Evolutionary conservation across 441 rosid genomes (phyloP), one percentile per base, ranked within the genome.

Genomic region (Adansonia madagascariensis): DNA sequence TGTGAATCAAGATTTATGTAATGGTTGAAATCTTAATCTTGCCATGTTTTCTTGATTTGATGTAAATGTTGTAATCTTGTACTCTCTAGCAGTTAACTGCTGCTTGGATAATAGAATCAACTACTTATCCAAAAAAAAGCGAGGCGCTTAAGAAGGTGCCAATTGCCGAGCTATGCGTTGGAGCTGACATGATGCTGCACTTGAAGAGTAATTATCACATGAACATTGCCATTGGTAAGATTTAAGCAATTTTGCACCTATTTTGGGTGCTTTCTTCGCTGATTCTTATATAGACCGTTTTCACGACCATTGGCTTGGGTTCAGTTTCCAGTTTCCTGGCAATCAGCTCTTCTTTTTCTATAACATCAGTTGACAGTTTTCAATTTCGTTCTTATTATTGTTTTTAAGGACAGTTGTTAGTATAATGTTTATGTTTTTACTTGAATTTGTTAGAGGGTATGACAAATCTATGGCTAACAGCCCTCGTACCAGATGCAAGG

Each of bases 211-310:
- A 74, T 8, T 82, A 78, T 74, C 74, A 55, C 41, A 8, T 82
- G 50, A 74, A 20, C 3, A 46, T 62, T 22, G 82, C 77, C 20
- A 73, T n/a, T 78, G 80, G 85, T 65, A 80, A 12, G 79, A 82
- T 15, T 12, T 56, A 17, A 46, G 82, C 41, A 73, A 71, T 71
- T 52, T 62, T 22, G 4, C 77, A 75, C 73, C 85, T 0, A 53
- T 75, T 7, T 15, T 84, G 14, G 80, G 78, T 3, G 85, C 85
- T 50, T 22, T 73, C 44, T 31, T 85, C 35, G 60, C 84, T 1
- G 85, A 85, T 79, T 82, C 87, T 71, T 80, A 73, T 39, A 9
- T 80, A 60, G 85, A 82, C 22, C 80, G 84, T 27, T 18, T 84
- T 65, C 70, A 12, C 15, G 7, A 71, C 73, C 59, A 77, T 82